phyloP scores from a whole-genome alignment of 495 filamentous ascomycete genomes.

The Aspergillus homomorphus region DNA sequence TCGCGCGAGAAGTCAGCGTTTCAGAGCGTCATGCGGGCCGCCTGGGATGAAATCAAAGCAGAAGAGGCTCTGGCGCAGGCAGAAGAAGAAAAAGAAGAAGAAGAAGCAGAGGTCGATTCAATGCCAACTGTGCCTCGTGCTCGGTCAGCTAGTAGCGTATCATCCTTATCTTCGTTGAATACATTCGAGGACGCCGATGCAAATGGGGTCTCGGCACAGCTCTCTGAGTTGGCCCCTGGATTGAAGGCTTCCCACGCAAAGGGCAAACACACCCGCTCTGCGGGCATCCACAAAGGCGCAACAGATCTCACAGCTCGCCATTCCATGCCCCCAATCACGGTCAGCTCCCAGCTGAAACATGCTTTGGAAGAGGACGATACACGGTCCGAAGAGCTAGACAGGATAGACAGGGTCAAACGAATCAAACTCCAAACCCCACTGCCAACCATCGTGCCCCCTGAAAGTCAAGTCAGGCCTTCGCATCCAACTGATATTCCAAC shows the following conservation, averaged over 20 bases:
- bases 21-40: constrained; percentile 25
- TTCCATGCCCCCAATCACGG: constrained; percentile 17
- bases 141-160: constrained; percentile 44
- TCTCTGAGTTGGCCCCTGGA: constrained; percentile 14
- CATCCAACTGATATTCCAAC: constrained; percentile 16
- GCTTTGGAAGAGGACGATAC: constrained; percentile 29
- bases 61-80: constrained; percentile 7
- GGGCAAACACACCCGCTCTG: not conserved
- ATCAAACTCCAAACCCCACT: constrained; percentile 28
- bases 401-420: constrained; percentile 7
- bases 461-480: constrained; percentile 26
- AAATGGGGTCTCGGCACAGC: constrained; percentile 6
- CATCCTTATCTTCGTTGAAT: constrained; percentile 43
- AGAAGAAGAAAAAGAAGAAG: constrained; percentile 14
- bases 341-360: constrained; percentile 25
- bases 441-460: constrained; percentile 17
- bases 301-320: constrained; percentile 14
- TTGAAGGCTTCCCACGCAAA: constrained; percentile 15
- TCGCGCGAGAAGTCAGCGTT: constrained; percentile 25
- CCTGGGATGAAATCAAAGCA: constrained; percentile 19
- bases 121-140: constrained; percentile 13
- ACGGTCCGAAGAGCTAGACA: constrained; percentile 16
- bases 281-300: not conserved
- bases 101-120: constrained; percentile 3
- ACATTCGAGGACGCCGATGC: constrained; percentile 30